Percentiles rank a stretch among this genome's conserved stretches.
Conservation (phyloP, 176 grass and related monocot species). For the Olyra latifolia region DNA sequence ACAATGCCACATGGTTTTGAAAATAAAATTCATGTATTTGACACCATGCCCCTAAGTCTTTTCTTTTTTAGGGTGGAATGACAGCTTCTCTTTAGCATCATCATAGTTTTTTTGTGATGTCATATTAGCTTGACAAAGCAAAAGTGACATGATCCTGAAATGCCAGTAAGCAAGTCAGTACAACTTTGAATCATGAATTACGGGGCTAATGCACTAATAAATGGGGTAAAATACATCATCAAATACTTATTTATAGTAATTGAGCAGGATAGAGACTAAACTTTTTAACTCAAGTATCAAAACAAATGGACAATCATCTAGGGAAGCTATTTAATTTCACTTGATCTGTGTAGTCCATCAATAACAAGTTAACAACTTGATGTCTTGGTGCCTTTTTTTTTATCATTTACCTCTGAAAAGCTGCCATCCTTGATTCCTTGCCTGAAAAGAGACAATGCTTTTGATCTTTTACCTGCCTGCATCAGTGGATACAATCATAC, state of each 20-base stretch:
- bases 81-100: neutral
- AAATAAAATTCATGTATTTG: neutral
- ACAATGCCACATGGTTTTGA: neutral
- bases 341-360: neutral
- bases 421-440: conserved; percentile 50
- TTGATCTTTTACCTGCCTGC: conserved; percentile 86
- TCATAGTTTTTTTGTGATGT: conserved; percentile 5
- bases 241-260: conserved; percentile 23
- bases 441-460: conserved; percentile 81
- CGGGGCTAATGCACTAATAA: neutral
- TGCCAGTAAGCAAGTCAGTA: neutral
- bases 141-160: neutral
- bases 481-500: conserved; percentile 32
- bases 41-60: neutral
- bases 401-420: conserved; percentile 75
- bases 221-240: conserved; percentile 1
- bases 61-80: neutral
- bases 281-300: conserved; percentile 1
- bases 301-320: conserved; percentile 6
- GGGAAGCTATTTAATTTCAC: neutral
- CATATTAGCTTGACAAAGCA: conserved; percentile 24
- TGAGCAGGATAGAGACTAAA: neutral
- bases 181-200: neutral
- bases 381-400: neutral
- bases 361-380: neutral